Evolutionary conservation across 192 early-diverging fungal species (phyloP), one percentile per base, ranked within the genome.

Genomic region (Endogone sp.): DNA sequence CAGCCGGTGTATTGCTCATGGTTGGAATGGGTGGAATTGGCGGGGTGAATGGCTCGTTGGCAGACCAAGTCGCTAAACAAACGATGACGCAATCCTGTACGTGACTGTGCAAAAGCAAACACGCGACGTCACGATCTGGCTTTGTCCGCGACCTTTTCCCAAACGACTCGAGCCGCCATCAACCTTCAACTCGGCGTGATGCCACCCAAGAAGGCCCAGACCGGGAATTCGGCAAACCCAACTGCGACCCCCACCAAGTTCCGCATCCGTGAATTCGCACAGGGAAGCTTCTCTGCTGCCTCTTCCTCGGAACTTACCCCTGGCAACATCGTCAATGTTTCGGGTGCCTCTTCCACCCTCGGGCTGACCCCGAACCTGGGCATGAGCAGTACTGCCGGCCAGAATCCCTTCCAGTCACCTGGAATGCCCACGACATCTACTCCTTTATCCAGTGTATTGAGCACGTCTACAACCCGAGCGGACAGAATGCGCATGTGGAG

Each of bases 401-500:
- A 8, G 10, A 23, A 60, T 22, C 27, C 59, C 0, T 60, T 60
- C 59, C 27, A 23, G 59, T 26, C 59, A 1, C 59, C 59, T 23
- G 59, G 22, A 28, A 26, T 28, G 27, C 24, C 59, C 22, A 60
- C 59, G 8, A 60, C 59, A 10, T 23, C 22, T 60, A 26, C 59
- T 23, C 59, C 59, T 23, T 60, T 60, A 28, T 60, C 59, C 21
- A 22, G 9, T 28, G 21, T 60, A 28, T 11, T 28, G 8, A 60
- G 6, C 8, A 22, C 59, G 59, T 11, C 37, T 11, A 22, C 55
- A 26, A 71, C 67, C 9, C 60, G 70, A 49, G 78, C 79, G 24
- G 82, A 82, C 28, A 70, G 82, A 55, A 63, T 89, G 66, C 72
- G 88, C 2, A 56, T 69, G 22, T 80, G 85, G 72, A 71, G 88